Evolutionary conservation across 768 basidiomycete species (phyloP), one percentile per base, ranked within the genome.

Genomic region (Mycena galopus): DNA sequence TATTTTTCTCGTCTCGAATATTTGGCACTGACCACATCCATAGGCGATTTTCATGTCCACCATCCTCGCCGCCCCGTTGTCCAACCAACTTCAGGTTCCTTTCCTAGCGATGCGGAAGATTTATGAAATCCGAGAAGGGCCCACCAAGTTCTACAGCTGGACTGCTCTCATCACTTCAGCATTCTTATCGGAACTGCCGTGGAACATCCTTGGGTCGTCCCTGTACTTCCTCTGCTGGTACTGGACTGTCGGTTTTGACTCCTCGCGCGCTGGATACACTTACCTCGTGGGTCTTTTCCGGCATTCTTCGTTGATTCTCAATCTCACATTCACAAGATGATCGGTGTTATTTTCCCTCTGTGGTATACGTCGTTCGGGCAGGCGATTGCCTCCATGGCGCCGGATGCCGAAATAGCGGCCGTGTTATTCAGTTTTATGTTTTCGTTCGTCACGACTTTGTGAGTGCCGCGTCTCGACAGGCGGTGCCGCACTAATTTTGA

Each of bases 121-220:
- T 32, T 93, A 92, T 74, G 90, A 92, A 76, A 87, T 91, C 42
- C 87, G 92, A n/a, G 92, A 93, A 78, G 86, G 89, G 3, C 85
- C 91, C 0, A 90, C 89, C n/a, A n/a, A n/a, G n/a, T n/a, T n/a
- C n/a, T n/a, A n/a, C n/a, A n/a, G n/a, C n/a, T n/a, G n/a, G n/a
- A n/a, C n/a, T n/a, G n/a, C n/a, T n/a, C n/a, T n/a, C n/a, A n/a
- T n/a, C n/a, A n/a, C n/a, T n/a, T n/a, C n/a, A n/a, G n/a, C n/a
- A n/a, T n/a, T n/a, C n/a, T n/a, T n/a, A n/a, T n/a, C n/a, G n/a
- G n/a, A n/a, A n/a, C n/a, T n/a, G n/a, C n/a, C n/a, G n/a, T n/a
- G n/a, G n/a, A n/a, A n/a, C n/a, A n/a, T n/a, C n/a, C n/a, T n/a
- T n/a, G n/a, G n/a, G n/a, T n/a, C n/a, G n/a, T n/a, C n/a, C n/a